Evolutionary conservation across 257 asterid genomes (phyloP).

Genomic region (Plectranthus barbatus): DNA sequence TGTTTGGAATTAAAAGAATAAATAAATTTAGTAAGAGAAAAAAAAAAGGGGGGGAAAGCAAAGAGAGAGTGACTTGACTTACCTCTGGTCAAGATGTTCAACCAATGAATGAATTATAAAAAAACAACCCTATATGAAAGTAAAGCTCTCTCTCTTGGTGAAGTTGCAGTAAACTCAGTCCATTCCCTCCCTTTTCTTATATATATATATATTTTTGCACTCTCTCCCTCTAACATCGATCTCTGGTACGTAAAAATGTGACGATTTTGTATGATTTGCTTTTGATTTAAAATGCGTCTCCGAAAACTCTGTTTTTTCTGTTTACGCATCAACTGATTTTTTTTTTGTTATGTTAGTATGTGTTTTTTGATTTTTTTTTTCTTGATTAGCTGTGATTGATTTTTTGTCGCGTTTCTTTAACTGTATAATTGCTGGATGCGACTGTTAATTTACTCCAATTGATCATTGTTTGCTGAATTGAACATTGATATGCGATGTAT

Average conservation of each 20-base stretch:
- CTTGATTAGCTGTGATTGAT: constrained; percentile 7
- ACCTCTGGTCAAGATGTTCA: constrained; percentile 22
- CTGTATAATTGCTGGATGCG: constrained; percentile 14
- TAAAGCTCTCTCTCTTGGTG: constrained; percentile 22
- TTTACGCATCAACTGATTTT: constrained; percentile 5
- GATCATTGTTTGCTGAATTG: neutral
- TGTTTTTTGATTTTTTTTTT: neutral
- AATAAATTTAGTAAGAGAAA: neutral
- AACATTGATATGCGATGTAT: neutral
- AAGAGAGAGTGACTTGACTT: constrained; percentile 34
- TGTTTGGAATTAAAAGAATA: neutral
- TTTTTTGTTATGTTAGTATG: constrained; percentile 10
- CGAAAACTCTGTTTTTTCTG: neutral
- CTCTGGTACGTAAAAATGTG: constrained; percentile 24
- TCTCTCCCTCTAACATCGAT: constrained; percentile 25
- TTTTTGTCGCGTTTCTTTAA: neutral
- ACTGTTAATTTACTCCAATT: constrained; percentile 7
- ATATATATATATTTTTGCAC: too few relatives aligned
- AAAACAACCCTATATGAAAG: constrained; percentile 34
- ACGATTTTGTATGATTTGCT: constrained; percentile 3
- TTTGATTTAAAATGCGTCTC: constrained; percentile 10
- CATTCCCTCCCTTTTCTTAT: constrained; percentile 20
- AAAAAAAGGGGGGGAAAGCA: neutral
- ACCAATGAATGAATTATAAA: constrained; percentile 13
- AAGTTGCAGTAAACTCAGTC: constrained; percentile 27